Evolutionary conservation across 139 green algal species (phyloP).

Genomic region (Micromonas pusilla): DNA sequence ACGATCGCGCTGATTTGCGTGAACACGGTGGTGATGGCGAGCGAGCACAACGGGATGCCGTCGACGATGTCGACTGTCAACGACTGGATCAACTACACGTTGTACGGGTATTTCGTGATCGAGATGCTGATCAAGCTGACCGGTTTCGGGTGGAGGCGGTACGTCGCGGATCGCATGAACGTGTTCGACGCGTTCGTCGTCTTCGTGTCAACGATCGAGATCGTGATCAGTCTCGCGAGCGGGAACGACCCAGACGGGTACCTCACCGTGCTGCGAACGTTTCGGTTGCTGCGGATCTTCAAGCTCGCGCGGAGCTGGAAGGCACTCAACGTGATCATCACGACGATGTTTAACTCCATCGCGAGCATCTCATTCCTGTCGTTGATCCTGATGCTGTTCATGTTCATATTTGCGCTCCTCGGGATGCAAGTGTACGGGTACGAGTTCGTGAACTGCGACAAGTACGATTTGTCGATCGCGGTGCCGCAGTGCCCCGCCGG

Average conservation of each 20-base stretch:
- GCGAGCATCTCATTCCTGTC: constrained; percentile 50
- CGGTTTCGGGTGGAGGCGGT: constrained; percentile 36
- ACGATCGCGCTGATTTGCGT: constrained; percentile 44
- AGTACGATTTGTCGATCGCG: constrained; percentile 11
- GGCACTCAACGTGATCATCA: constrained; percentile 60
- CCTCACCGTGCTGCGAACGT: constrained; percentile 57
- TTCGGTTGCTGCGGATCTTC: constrained; percentile 65
- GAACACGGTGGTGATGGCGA: constrained; percentile 51
- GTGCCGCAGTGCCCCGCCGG: constrained; percentile 42
- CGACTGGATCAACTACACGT: constrained; percentile 34
- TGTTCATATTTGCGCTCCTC: constrained; percentile 59
- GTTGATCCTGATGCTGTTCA: constrained; percentile 58
- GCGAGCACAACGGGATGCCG: constrained; percentile 44
- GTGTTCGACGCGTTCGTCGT: constrained; percentile 56
- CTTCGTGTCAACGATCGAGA: constrained; percentile 45
- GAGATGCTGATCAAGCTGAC: constrained; percentile 63
- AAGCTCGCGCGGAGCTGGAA: constrained; percentile 52
- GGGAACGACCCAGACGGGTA: constrained; percentile 7
- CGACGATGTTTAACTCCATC: constrained; percentile 50
- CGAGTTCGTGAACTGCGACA: constrained; percentile 40
- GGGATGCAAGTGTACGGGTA: constrained; percentile 70
- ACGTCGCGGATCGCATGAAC: constrained; percentile 46
- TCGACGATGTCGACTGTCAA: background rate
- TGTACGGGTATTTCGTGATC: constrained; percentile 48
- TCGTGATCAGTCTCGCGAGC: constrained; percentile 19